Conservation (phyloP, 305 asterid species). For the Fraxinus nigra region DNA sequence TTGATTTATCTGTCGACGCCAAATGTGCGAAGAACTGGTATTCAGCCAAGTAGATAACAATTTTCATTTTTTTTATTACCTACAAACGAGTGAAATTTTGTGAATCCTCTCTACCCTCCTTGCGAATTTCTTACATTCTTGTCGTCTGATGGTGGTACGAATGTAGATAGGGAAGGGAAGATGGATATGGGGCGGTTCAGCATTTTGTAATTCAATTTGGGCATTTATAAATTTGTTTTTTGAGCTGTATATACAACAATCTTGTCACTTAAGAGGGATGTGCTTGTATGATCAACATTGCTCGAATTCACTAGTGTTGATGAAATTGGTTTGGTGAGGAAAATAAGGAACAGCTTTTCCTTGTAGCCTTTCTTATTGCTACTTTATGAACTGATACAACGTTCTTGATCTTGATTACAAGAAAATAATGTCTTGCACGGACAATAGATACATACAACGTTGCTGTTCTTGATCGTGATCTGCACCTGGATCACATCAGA, state of each 20-base stretch:
- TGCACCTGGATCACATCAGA: background rate
- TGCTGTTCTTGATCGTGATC: background rate
- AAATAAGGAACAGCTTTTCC: background rate
- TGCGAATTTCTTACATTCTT: background rate
- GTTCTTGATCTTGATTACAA: background rate
- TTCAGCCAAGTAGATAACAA: constrained; percentile 66
- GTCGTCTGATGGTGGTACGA: background rate
- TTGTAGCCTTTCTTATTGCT: background rate
- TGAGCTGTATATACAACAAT: background rate
- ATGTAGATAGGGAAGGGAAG: background rate
- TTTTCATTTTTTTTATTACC: background rate
- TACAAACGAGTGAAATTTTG: background rate
- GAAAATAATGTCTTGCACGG: background rate
- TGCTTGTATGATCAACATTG: background rate
- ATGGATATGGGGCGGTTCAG: background rate
- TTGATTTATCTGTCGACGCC: constrained; percentile 88
- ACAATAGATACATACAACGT: background rate
- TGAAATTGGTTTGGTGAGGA: background rate
- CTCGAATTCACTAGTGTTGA: background rate
- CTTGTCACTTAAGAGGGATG: background rate
- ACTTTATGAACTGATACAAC: background rate
- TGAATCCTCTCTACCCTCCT: background rate
- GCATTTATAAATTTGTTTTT: background rate
- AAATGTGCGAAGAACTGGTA: constrained; percentile 94
- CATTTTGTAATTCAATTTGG: background rate